These are phyloP conservation scores for Berberis vulgaris DNA, from an alignment of 164 flowering plant species.

Conservation along the genomic window DNA sequence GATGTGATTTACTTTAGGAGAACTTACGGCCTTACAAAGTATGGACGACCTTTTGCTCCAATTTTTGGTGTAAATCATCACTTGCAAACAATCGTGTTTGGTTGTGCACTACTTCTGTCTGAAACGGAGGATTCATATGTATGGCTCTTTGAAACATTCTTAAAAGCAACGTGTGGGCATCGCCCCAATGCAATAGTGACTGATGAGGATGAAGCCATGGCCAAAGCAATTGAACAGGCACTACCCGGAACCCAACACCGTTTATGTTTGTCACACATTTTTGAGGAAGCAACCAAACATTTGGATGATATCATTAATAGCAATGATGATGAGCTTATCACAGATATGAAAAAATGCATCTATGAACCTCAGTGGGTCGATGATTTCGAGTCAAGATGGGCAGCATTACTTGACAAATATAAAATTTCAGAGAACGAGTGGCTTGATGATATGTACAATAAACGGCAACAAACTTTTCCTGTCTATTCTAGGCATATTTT, in stretches of 20 bases:
- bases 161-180: constrained; percentile 11
- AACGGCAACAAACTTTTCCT: constrained; percentile 10
- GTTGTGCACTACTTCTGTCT: constrained; percentile 10
- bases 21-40: constrained; percentile 7
- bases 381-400: constrained; percentile 18
- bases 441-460: constrained; percentile 6
- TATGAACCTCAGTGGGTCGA: constrained; percentile 10
- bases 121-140: constrained; percentile 14
- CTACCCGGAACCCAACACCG: constrained; percentile 14
- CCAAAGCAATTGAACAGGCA: constrained; percentile 12
- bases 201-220: constrained; percentile 4
- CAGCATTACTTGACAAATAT: constrained; percentile 10
- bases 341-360: constrained; percentile 12
- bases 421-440: constrained; percentile 11
- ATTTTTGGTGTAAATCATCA: constrained; percentile 16
- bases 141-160: constrained; percentile 12
- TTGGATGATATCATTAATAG: constrained; percentile 5
- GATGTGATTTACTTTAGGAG: constrained; percentile 12
- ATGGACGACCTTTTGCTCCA: constrained; percentile 12
- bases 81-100: constrained; percentile 14
- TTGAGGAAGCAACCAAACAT: constrained; percentile 10
- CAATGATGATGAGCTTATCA: constrained; percentile 9
- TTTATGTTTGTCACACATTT: constrained; percentile 10
- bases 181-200: constrained; percentile 11
- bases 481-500: constrained; percentile 12